phyloP scores from a whole-genome alignment of 768 basidiomycete species.

The Tulasnella sp. region DNA sequence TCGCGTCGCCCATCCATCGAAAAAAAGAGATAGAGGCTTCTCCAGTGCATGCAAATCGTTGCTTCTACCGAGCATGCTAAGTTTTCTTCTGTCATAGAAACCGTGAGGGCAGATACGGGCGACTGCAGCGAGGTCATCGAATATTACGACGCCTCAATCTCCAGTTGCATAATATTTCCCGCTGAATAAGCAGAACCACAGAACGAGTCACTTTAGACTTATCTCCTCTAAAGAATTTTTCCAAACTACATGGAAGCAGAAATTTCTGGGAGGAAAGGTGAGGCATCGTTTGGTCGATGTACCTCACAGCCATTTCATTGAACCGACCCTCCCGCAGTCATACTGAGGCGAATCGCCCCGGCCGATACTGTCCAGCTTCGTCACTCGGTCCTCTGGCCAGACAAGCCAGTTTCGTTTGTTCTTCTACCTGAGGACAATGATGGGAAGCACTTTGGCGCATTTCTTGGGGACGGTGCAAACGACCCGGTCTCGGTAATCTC shows the following conservation, averaged over 20 bases:
- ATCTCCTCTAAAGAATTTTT: background rate
- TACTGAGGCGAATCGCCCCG: background rate
- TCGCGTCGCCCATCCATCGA: background rate
- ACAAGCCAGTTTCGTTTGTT: background rate
- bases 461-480: background rate
- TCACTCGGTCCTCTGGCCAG: constrained; percentile 6
- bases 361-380: constrained; percentile 3
- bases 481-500: constrained; percentile 1
- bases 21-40: background rate
- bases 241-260: background rate
- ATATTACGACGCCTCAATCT: background rate
- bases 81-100: background rate
- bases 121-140: too few relatives aligned
- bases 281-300: background rate
- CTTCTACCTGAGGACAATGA: background rate
- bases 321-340: background rate
- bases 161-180: background rate
- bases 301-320: background rate
- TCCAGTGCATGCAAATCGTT: background rate
- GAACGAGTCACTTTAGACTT: background rate
- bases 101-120: background rate
- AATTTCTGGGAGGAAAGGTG: background rate
- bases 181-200: background rate
- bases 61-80: too few relatives aligned
- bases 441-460: constrained; percentile 5